Percentiles rank a stretch among this genome's conserved stretches.
phyloP scores from a whole-genome alignment of 306 rosid species.

The Lathyrus tuberosus region DNA sequence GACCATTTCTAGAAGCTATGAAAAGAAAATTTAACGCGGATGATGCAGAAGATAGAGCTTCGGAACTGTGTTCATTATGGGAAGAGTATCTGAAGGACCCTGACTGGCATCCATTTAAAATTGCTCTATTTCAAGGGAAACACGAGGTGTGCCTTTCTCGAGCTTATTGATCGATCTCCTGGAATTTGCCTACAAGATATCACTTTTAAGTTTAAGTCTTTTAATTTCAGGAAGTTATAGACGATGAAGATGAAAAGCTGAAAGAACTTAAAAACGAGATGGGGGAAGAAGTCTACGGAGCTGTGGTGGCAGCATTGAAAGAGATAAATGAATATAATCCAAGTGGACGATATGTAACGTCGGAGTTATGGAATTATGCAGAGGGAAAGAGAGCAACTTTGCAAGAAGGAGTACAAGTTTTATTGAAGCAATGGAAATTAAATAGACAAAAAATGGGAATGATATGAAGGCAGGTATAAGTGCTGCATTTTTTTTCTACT shows the following conservation, averaged over 20 bases:
- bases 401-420: constrained; percentile 47
- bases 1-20: constrained; percentile 79
- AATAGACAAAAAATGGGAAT: constrained; percentile 40
- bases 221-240: constrained; percentile 60
- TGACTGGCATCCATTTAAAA: constrained; percentile 92
- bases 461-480: constrained; percentile 37
- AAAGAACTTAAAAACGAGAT: constrained; percentile 46
- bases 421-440: constrained; percentile 49
- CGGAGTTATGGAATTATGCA: constrained; percentile 60
- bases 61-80: constrained; percentile 89
- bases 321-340: constrained; percentile 67
- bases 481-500: neutral
- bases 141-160: constrained; percentile 54
- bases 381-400: constrained; percentile 52
- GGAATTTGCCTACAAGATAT: constrained; percentile 13
- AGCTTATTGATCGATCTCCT: constrained; percentile 6
- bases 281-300: constrained; percentile 50
- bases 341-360: constrained; percentile 56
- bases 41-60: constrained; percentile 81
- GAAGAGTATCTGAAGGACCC: constrained; percentile 90
- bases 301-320: constrained; percentile 54
- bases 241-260: constrained; percentile 56
- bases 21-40: constrained; percentile 73
- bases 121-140: constrained; percentile 51
- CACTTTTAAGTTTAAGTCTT: constrained; percentile 9